phyloP scores from a whole-genome alignment of 495 filamentous ascomycete species.

The Neurospora hispaniola region DNA sequence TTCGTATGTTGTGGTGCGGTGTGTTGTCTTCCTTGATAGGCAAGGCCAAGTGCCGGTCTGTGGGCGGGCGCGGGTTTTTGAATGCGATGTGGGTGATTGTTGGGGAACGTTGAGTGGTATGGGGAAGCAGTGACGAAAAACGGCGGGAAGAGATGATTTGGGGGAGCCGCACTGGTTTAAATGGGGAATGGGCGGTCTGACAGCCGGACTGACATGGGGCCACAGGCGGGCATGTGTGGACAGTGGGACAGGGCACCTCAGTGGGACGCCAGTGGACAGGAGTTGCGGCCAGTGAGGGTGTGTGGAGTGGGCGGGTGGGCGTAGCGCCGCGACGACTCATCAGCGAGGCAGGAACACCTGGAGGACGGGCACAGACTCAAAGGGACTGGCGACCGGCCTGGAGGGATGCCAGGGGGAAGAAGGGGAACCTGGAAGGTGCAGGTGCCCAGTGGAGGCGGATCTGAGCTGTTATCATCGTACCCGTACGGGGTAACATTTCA shows the following conservation, averaged over 20 bases:
- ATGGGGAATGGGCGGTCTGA: constrained; percentile 20
- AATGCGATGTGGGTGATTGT: constrained; percentile 5
- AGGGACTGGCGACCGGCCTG: constrained; percentile 7
- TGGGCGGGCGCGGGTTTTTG: constrained; percentile 11
- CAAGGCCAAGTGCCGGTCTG: constrained; percentile 3
- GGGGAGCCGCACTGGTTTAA: constrained; percentile 28
- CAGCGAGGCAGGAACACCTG: constrained; percentile 13
- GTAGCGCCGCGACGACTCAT: constrained; percentile 16
- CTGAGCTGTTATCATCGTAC: neutral
- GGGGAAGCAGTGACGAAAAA: constrained; percentile 21
- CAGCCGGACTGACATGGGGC: constrained; percentile 11
- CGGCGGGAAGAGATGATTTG: constrained; percentile 14
- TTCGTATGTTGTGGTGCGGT: neutral
- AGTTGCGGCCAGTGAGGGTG: neutral
- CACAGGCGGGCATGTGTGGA: constrained; percentile 12
- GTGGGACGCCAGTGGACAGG: too few species aligned
- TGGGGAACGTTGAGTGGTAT: constrained; percentile 20
- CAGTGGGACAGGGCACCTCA: constrained; percentile 7
- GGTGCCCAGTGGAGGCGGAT: constrained; percentile 7
- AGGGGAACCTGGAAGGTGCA: constrained; percentile 5
- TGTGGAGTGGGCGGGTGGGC: constrained; percentile 6
- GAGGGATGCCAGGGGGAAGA: constrained; percentile 11
- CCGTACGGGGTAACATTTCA: neutral
- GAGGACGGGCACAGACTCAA: constrained; percentile 2
- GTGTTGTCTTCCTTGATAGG: neutral